Evolutionary conservation across 2,329 filamentous ascomycete species (phyloP).

Genomic region (Apiospora arundinis): DNA sequence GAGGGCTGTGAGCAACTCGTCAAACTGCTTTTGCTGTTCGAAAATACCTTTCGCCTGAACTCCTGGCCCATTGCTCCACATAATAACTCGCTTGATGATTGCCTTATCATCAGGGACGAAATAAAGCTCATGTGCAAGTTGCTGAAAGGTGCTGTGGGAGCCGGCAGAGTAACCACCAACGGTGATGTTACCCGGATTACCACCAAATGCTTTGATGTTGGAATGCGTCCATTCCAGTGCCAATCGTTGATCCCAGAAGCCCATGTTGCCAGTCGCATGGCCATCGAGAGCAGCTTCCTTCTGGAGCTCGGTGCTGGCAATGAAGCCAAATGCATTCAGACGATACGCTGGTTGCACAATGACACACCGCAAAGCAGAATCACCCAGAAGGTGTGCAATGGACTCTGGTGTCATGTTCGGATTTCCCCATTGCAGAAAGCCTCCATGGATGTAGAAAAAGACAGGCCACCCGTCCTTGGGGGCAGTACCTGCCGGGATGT

Average conservation of each 20-base stretch:
- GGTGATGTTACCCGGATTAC: conserved; percentile 50
- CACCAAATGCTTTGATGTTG: conserved; percentile 48
- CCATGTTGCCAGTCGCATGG: conserved; percentile 48
- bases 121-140: conserved; percentile 60
- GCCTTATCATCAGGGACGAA: conserved; percentile 50
- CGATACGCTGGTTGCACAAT: conserved; percentile 63
- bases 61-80: conserved; percentile 40
- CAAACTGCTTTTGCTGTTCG: conserved; percentile 29
- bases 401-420: conserved; percentile 51
- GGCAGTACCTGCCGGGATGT: conserved; percentile 54
- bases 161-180: conserved; percentile 62
- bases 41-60: conserved; percentile 26
- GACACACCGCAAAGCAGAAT: conserved; percentile 55
- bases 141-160: conserved; percentile 61
- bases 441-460: conserved; percentile 62
- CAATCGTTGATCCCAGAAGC: conserved; percentile 63
- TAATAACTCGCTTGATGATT: conserved; percentile 57
- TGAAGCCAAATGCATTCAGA: conserved; percentile 61
- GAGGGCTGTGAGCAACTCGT: conserved; percentile 25
- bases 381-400: conserved; percentile 51
- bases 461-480: conserved; percentile 61
- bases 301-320: conserved; percentile 53
- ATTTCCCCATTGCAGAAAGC: conserved; percentile 62
- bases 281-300: conserved; percentile 43
- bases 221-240: conserved; percentile 62